Evolutionary conservation across 176 grass and related monocot species (phyloP).

Genomic region (Oryza coarctata): DNA sequence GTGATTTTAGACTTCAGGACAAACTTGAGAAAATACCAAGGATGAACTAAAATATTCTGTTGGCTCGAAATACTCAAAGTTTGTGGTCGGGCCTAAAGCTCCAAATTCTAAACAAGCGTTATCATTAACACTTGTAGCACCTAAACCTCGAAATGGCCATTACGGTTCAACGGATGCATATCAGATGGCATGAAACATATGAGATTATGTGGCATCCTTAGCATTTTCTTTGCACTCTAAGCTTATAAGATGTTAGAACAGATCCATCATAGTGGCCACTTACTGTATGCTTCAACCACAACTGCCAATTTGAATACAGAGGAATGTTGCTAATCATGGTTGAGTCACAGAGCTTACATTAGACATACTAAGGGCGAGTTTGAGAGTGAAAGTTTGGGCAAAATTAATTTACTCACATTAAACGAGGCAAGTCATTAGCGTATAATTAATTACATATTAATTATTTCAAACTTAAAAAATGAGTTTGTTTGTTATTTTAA

Average conservation of each 20-base stretch:
- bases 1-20: neutral
- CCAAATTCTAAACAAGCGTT: neutral
- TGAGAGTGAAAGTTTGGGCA: no score
- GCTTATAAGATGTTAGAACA: neutral
- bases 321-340: neutral
- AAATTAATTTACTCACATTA: no score
- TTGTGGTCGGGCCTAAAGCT: neutral
- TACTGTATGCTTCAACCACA: slow-evolving; percentile 11
- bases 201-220: neutral
- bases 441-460: no score
- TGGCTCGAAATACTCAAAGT: neutral
- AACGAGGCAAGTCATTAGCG: no score
- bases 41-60: neutral
- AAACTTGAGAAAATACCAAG: neutral
- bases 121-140: neutral
- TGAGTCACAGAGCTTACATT: neutral
- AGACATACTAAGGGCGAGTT: slow-evolving; percentile 5
- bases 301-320: slow-evolving; percentile 19
- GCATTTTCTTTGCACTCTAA: neutral
- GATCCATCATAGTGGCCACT: neutral
- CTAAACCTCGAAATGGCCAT: neutral
- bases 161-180: neutral
- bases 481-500: no score
- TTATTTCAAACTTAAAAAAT: no score
- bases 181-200: neutral